phyloP scores from a whole-genome alignment of 2,329 filamentous ascomycete genomes.

The Aspergillus ochraceus region DNA sequence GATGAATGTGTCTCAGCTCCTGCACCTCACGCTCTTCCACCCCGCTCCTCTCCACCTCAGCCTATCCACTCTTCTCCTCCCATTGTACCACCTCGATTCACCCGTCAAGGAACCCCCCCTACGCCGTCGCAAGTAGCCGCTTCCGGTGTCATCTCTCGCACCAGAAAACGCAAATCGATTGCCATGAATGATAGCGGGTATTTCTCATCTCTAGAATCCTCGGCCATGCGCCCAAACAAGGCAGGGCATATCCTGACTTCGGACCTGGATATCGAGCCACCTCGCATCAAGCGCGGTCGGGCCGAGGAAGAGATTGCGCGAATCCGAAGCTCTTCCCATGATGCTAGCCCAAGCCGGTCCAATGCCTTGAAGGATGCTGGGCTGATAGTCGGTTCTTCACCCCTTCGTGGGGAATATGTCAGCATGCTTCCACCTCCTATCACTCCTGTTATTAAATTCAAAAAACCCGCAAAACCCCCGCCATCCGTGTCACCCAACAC shows the following conservation, averaged over 20 bases:
- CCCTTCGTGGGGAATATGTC: conserved; percentile 58
- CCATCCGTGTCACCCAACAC: conserved; percentile 90
- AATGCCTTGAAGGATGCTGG: conserved; percentile 43
- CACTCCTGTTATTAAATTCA: conserved; percentile 82
- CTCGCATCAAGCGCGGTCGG: conserved; percentile 79
- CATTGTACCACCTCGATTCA: conserved; percentile 58
- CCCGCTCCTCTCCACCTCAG: conserved; percentile 51
- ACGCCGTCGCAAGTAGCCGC: conserved; percentile 65
- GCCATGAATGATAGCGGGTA: conserved; percentile 94
- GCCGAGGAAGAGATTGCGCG: conserved; percentile 95
- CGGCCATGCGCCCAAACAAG: conserved; percentile 71
- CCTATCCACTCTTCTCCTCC: conserved; percentile 88
- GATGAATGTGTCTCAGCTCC: conserved; percentile 41
- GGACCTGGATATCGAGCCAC: conserved; percentile 71
- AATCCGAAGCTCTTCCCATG: conserved; percentile 86
- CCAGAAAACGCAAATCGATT: conserved; percentile 73
- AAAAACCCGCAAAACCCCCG: conserved; percentile 62
- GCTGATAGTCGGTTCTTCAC: conserved; percentile 62
- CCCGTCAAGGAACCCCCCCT: conserved; percentile 68
- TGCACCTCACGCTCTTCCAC: conserved; percentile 27
- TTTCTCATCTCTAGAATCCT: conserved; percentile 93
- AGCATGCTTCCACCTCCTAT: conserved; percentile 71
- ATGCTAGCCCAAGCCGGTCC: conserved; percentile 68
- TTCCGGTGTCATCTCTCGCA: conserved; percentile 61
- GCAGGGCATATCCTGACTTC: conserved; percentile 68